A percentile compares a stretch with the other conserved stretches of the same genome.
phyloP scores from a whole-genome alignment of 2,329 filamentous ascomycete genomes.

The Domatiomyces globalis region DNA sequence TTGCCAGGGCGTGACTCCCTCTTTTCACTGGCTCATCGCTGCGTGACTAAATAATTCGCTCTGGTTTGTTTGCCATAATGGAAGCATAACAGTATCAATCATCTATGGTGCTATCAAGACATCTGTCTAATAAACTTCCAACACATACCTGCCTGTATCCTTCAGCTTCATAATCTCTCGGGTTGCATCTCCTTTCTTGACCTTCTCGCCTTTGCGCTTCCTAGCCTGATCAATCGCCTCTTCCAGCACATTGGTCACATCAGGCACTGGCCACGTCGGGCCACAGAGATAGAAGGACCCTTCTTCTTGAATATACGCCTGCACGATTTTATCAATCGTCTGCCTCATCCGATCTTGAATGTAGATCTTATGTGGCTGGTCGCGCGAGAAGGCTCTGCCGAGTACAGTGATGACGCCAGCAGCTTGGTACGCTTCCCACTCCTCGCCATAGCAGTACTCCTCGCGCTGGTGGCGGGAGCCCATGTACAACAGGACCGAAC shows the following conservation, averaged over 20 bases:
- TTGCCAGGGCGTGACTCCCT: neutral
- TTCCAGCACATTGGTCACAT: constrained; percentile 85
- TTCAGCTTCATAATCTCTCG: constrained; percentile 97
- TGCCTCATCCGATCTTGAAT: constrained; percentile 97
- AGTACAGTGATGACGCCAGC: constrained; percentile 90
- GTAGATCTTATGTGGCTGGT: constrained; percentile 97
- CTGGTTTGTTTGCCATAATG: neutral
- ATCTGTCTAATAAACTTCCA: constrained; percentile 68
- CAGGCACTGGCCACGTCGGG: constrained; percentile 94
- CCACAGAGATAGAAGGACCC: constrained; percentile 96
- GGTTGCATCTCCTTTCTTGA: constrained; percentile 68
- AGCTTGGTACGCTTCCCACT: constrained; percentile 96
- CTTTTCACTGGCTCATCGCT: neutral
- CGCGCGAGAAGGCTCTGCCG: constrained; percentile 85
- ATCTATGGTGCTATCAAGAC: neutral
- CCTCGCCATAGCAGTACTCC: constrained; percentile 96
- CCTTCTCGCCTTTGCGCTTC: constrained; percentile 48
- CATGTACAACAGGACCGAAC: constrained; percentile 86
- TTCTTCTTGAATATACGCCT: constrained; percentile 75
- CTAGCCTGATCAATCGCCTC: constrained; percentile 75
- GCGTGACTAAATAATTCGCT: neutral
- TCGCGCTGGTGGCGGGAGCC: constrained; percentile 93
- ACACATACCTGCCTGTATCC: constrained; percentile 83
- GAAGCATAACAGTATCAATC: neutral
- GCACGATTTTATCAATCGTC: constrained; percentile 64